Evolutionary conservation across 768 basidiomycete genomes (phyloP), one percentile per base, ranked within the genome.

Genomic region (Hortiboletus campestris): DNA sequence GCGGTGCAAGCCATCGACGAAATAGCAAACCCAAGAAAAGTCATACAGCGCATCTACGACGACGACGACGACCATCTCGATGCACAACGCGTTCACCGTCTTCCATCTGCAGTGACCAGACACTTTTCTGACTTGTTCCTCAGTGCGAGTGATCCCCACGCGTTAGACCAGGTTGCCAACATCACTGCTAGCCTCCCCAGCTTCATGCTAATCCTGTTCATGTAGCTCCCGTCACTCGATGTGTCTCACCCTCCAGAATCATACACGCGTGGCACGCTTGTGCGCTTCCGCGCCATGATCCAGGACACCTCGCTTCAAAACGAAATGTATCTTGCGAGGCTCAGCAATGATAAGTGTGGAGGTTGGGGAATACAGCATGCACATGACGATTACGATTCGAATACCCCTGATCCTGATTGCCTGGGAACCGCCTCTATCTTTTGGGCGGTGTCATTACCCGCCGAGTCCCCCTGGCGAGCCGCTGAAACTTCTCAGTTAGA

Each of bases 401-500:
- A 59, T 8, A 12, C 28, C 19, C 59, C 83, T 38, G 75, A 82
- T 41, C 79, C 82, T 55, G 67, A 73, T 29, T 67, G 80, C 61
- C 74, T 92, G n/a, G 75, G 77, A 54, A 88, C 91, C 56, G 81
- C 82, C 65, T 78, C 71, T 19, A 74, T 84, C 19, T 49, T 90
- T 10, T 94, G 91, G 91, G 86, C 84, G 1, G 83, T 89, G 29
- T 84, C 78, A 53, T 78, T 93, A 8, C 91, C 91, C 2, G 87
- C 84, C 22, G 79, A 89, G 64, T 78, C 80, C 45, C 53, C 70
- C 0, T 92, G 89, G 88, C 79, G 76, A 56, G 58, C 69, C 17
- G 66, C 70, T 3, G 70, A 73, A 50, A 59, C 71, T 14, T 65
- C 68, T 53, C 65, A 58, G 53, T 49, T 46, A 17, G 43, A 51